These are phyloP conservation scores for Pythium folliculosum DNA, from an alignment of 352 stramenopile genomes.

Conservation along the genomic window DNA sequence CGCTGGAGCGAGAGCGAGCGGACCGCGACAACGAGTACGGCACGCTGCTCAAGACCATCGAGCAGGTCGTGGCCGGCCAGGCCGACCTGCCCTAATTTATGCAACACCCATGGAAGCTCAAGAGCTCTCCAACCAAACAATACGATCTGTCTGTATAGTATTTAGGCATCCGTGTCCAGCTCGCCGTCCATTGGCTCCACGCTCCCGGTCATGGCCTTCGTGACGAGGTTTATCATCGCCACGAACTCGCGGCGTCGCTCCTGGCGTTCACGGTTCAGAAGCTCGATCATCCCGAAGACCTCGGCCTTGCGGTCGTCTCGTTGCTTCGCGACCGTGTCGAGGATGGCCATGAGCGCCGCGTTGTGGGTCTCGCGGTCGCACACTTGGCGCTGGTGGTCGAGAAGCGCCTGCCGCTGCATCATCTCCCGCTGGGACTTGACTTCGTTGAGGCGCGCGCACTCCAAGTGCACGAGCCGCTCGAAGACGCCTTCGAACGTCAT, in stretches of 20 bases:
- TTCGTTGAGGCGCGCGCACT: background rate
- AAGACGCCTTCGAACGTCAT: conserved; percentile 1
- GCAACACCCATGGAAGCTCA: too few relatives aligned
- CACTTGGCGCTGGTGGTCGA: background rate
- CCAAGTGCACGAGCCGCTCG: background rate
- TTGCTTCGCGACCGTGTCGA: background rate
- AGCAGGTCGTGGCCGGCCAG: conserved; percentile 1
- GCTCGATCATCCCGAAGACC: background rate
- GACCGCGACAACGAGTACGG: conserved; percentile 8
- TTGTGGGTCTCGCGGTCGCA: background rate
- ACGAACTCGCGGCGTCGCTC: background rate
- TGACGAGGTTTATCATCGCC: background rate
- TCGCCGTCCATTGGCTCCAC: background rate
- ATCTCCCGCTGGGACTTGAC: background rate
- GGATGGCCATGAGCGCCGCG: background rate
- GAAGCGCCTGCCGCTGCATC: background rate
- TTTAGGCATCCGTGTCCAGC: too few relatives aligned
- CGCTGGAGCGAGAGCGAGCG: background rate
- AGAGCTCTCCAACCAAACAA: too few relatives aligned
- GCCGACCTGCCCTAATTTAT: background rate
- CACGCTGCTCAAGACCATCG: conserved; percentile 6
- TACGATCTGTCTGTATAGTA: too few relatives aligned
- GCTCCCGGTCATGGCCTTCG: background rate
- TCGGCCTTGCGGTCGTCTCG: background rate
- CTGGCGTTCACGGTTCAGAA: background rate